A percentile compares a stretch with the other conserved stretches of the same genome.
phyloP scores from a whole-genome alignment of 768 basidiomycete genomes.

The Psilocybe subaeruginosa region DNA sequence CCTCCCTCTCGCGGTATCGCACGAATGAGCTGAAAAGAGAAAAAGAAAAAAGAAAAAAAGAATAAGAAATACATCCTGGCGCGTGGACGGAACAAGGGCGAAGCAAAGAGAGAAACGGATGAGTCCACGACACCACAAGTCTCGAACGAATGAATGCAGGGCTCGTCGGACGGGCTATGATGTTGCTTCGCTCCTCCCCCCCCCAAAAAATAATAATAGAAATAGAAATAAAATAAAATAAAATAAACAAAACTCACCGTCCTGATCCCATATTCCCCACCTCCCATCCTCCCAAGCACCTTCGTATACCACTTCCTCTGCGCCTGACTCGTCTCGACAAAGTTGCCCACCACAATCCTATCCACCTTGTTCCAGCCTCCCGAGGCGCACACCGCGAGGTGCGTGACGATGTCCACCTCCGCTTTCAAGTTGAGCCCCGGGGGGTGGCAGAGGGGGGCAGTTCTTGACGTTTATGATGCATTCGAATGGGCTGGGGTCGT shows the following conservation, averaged over 20 bases:
- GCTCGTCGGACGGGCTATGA: too few relatives aligned
- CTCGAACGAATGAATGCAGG: too few relatives aligned
- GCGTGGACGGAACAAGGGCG: too few relatives aligned
- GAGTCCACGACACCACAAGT: too few relatives aligned
- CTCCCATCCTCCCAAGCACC: constrained; percentile 83
- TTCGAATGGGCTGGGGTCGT: constrained; percentile 47
- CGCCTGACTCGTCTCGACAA: constrained; percentile 92
- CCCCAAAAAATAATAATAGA: too few relatives aligned
- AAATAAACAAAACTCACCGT: constrained; percentile 50
- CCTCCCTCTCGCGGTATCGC: too few relatives aligned
- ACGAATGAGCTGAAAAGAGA: too few relatives aligned
- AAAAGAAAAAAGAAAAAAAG: too few relatives aligned
- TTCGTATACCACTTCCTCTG: constrained; percentile 98
- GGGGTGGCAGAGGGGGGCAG: constrained; percentile 90
- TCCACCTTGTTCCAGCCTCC: constrained; percentile 92
- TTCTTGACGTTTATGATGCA: constrained; percentile 94
- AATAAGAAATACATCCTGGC: too few relatives aligned
- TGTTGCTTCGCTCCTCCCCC: too few relatives aligned
- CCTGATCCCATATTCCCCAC: constrained; percentile 87
- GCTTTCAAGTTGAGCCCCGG: constrained; percentile 83
- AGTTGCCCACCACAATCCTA: constrained; percentile 89
- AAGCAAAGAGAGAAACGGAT: too few relatives aligned
- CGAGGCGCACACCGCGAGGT: constrained; percentile 94
- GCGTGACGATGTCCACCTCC: constrained; percentile 94
- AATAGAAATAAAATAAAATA: neutral